Base-by-base conservation (phyloP, 306 rosid species). In the Quercus berberidifolia region DNA sequence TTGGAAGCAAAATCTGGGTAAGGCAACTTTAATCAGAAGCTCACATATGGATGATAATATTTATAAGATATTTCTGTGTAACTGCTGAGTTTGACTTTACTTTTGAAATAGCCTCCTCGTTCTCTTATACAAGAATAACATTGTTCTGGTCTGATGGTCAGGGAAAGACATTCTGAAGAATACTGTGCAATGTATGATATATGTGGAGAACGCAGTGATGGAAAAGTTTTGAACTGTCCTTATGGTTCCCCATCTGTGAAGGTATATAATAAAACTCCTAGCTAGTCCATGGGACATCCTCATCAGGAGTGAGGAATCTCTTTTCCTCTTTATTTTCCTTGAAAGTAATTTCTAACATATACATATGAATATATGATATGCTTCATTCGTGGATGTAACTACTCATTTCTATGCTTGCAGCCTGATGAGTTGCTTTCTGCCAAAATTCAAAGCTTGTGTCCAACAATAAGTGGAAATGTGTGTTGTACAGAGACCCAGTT, bases 141-240 rank as follows among this genome's bases (percentile, higher is more conserved):
- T 78, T 49, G 55, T 41, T 70, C 30, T 73, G 20, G 28, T 80
- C 46, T 76, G 74, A 13, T 83, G 56, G 35, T 73, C 78, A 94
- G 97, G 86, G 85, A 81, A 76, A 84, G 56, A 31, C 97, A 94
- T 81, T 84, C 93, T 43, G 35, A 74, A 78, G 97, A 89, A 76
- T 94, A 90, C 86, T 94, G 99, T 87, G 95, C 99, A 55, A 94
- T 94, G 99, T 94, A 91, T 85, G 97, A 83, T 88, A 90, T 92
- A 62, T 94, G 99, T 69, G 99, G 95, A 67, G 88, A 89, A 72
- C 90, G 97, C 69, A 89, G 91, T 55, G 99, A 94, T 57, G 97
- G 97, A 51, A 94, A 92, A 85, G 92, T 86, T 74, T 79, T 94
- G 80, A 94, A 94, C 76, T 94, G 99, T 81, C 99, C 99, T 14